Percentiles rank a stretch among this genome's conserved stretches.
These are phyloP conservation scores for Kuraishia floccosa DNA, from an alignment of 805 yeast genomes.

Conservation along the genomic window DNA sequence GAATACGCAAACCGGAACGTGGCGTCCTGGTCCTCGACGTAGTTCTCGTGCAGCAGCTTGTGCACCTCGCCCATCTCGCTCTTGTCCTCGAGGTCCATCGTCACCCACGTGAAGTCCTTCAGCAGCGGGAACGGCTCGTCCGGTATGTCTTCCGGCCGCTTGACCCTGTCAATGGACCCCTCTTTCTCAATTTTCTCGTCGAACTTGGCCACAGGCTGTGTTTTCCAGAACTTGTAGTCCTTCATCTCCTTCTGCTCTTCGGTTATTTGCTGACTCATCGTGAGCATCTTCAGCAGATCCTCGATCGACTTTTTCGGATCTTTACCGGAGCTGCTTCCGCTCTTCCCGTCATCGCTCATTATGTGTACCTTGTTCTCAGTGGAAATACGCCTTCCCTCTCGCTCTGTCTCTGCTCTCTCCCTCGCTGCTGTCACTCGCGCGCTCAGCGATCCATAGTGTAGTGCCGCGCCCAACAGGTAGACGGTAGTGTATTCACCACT, in stretches of 20 bases:
- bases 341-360: too few species aligned
- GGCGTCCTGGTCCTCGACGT: conserved; percentile 91
- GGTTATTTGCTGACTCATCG: conserved; percentile 42
- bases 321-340: not conserved
- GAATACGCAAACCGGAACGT: conserved; percentile 87
- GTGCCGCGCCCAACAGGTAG: too few species aligned
- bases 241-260: conserved; percentile 64
- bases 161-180: conserved; percentile 68
- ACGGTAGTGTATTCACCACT: too few species aligned
- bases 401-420: too few species aligned
- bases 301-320: conserved; percentile 29
- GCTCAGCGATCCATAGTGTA: too few species aligned
- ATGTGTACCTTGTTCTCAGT: not conserved
- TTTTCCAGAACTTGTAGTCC: conserved; percentile 94
- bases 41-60: conserved; percentile 72
- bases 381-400: too few species aligned
- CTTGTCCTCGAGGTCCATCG: conserved; percentile 48
- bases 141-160: conserved; percentile 65
- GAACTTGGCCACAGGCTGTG: conserved; percentile 85
- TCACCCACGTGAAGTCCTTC: conserved; percentile 81
- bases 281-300: conserved; percentile 44
- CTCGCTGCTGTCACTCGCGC: too few species aligned
- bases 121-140: conserved; percentile 60
- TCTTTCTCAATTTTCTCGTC: conserved; percentile 57
- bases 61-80: conserved; percentile 68